Base-by-base conservation (phyloP, 176 grass and related monocot species). In the Areca catechu region DNA sequence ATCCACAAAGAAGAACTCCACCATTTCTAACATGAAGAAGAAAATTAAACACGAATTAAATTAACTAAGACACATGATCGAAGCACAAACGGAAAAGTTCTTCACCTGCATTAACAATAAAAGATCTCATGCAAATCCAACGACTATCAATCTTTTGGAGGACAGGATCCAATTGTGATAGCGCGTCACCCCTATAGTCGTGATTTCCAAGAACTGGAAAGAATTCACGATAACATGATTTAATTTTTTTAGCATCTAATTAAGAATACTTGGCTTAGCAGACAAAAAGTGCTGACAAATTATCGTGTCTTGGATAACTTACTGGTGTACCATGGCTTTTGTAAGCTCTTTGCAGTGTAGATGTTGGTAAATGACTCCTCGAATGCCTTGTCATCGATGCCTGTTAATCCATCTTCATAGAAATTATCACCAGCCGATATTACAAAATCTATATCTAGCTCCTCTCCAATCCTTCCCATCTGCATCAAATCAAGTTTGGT, bases 371-470 rank as follows among this genome's bases (percentile, higher is more conserved):
- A 95, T 9, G 80, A 95, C 28, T 83, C 77, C 74, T 84, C 75
- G 63, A 95, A 95, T 51, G 61, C 76, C 1, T 68, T 55, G 48
- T 95, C 91, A 37, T 83, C 79, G 51, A 86, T 50, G 16, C 83
- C 75, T 7, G 83, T 56, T 21, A 95, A 71, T 34, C 91, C 91
- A 2, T 84, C 49, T 2, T 90, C 69, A 62, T 95, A 95, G 74
- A 95, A 86, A 53, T 90, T 90, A 53, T 95, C 91, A 0, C 91
- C 91, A 1, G 86, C 79, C 21, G 91, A 95, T 62, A 95, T 54
- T 2, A 95, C 53, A 71, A 90, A 95, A 65, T 95, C 90, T 49
- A 89, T 80, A 25, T 30, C 53, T 22, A 90, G 54, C 43, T 74
- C 52, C 74, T 84, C 67, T 7, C 86, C 90, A 22, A 84, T 47